Base-by-base conservation (phyloP, 1,139 yeast species). In the Pichia inconspicua region DNA sequence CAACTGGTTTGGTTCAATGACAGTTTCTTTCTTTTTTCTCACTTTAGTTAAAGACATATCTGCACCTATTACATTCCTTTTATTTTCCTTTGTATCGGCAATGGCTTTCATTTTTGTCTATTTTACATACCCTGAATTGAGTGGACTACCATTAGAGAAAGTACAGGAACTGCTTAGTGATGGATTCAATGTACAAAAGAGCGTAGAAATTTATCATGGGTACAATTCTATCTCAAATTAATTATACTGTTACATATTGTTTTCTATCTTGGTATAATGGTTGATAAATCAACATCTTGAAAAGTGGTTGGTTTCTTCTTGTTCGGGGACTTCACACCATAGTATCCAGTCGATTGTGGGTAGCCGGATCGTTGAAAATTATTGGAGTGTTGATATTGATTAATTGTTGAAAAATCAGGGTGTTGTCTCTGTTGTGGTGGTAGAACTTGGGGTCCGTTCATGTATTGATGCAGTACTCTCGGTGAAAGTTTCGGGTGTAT, bases 1-100 rank as follows among this genome's bases (percentile, higher is more conserved):
- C 41, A 77, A 77, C 60, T 77, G 82, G 82, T 65, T 76, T 12
- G 82, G 82, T 4, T 77, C 82, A 19, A 68, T 77, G 61, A 71
- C 73, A 25, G 69, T 77, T 55, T 75, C 82, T 2, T 68, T 77
- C 15, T 73, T 78, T 3, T 78, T 77, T 58, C 71, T 78, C 58
- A 73, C 80, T 40, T 70, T 77, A 75, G 73, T 78, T 68, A 70
- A 74, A 51, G 68, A 66, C 44, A 70, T 77, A 48, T 72, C 79
- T 4, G 81, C 83, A 3, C 68, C 77, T 0, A 80, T 81, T 3
- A 75, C 82, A 1, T 78, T 77, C 55, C 64, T 78, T 15, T 65
- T 77, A 45, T 77, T 77, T 57, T 78, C 78, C 2, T 72, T 68
- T 1, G 67, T 77, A 50, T 73, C 81, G 55, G 57, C 68, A n/a